These are phyloP conservation scores for Knoxdaviesia proteae DNA, from an alignment of 2,329 filamentous ascomycete species.

Conservation along the genomic window DNA sequence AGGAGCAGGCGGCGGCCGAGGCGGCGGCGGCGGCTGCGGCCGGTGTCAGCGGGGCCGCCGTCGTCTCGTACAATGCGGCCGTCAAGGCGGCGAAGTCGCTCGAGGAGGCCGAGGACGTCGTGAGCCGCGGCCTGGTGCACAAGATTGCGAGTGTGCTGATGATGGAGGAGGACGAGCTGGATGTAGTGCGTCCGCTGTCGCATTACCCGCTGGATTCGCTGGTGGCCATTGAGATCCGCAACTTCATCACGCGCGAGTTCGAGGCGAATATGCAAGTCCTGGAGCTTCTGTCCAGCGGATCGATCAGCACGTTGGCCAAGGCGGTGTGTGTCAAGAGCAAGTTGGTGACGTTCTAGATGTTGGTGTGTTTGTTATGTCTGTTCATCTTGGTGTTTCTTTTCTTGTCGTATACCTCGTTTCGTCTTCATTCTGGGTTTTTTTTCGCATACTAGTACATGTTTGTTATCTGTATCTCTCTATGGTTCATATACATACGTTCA, in stretches of 20 bases:
- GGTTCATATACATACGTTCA: too few species aligned
- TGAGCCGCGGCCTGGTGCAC: slow-evolving; percentile 21
- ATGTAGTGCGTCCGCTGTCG: slow-evolving; percentile 14
- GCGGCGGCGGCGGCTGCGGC: slow-evolving; percentile 16
- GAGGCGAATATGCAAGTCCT: slow-evolving; percentile 29
- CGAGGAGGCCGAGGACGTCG: slow-evolving; percentile 22
- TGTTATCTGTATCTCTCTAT: too few species aligned
- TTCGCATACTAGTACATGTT: too few species aligned
- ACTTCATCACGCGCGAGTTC: slow-evolving; percentile 27
- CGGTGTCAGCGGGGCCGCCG: slow-evolving; percentile 7
- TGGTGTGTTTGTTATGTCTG: too few species aligned
- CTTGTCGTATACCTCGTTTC: too few species aligned
- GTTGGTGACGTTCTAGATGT: slow-evolving; percentile 6
- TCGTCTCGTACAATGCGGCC: slow-evolving; percentile 21
- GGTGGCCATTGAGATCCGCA: slow-evolving; percentile 27
- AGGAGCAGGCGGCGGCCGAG: slow-evolving; percentile 6
- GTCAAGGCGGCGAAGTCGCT: slow-evolving; percentile 20
- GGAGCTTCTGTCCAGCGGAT: slow-evolving; percentile 28
- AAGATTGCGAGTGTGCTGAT: slow-evolving; percentile 28
- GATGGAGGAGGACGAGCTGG: slow-evolving; percentile 26
- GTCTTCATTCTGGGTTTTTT: too few species aligned
- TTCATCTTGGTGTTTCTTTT: too few species aligned
- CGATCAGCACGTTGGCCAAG: slow-evolving; percentile 25
- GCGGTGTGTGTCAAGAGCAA: slow-evolving; percentile 26
- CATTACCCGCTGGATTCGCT: slow-evolving; percentile 22